These are phyloP conservation scores for Ophiocordyceps australis DNA, from an alignment of 2,329 filamentous ascomycete genomes.

Conservation along the genomic window DNA sequence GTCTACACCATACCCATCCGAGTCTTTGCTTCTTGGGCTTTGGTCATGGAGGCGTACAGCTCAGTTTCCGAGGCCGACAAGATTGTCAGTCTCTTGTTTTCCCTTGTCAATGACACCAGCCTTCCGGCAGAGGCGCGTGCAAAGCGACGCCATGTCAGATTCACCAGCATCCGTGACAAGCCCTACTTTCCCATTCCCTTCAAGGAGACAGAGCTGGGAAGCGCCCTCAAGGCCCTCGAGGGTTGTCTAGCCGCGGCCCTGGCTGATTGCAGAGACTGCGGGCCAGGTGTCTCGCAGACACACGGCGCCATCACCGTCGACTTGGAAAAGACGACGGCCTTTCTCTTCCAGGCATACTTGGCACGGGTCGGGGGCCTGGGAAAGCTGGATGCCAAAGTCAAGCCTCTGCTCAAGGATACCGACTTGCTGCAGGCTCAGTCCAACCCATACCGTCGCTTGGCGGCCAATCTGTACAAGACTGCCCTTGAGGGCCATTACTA, in stretches of 20 bases:
- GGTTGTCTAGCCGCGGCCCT: conserved; percentile 13
- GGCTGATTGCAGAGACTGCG: conserved; percentile 9
- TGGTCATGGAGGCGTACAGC: conserved; percentile 7
- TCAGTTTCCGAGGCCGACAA: conserved; percentile 8
- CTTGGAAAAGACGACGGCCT: conserved; percentile 21
- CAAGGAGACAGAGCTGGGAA: conserved; percentile 24
- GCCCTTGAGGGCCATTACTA: conserved; percentile 49
- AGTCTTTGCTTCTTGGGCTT: no score
- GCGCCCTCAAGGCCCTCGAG: conserved; percentile 25
- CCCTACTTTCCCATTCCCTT: conserved; percentile 28
- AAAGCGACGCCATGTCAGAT: conserved; percentile 9
- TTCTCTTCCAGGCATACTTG: conserved; percentile 19
- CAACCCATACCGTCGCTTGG: conserved; percentile 51
- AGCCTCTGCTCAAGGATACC: conserved; percentile 23
- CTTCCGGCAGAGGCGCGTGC: conserved; percentile 10
- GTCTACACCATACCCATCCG: no score
- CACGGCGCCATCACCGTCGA: conserved; percentile 10
- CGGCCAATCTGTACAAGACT: conserved; percentile 54
- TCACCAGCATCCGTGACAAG: conserved; percentile 14
- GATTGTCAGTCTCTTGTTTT: conserved; percentile 8
- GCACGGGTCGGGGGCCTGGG: conserved; percentile 17
- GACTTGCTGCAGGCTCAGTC: conserved; percentile 55
- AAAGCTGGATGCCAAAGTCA: conserved; percentile 16
- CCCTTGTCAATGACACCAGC: conserved; percentile 9
- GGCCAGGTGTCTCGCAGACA: conserved; percentile 2